A percentile compares a stretch with the other conserved stretches of the same genome.
phyloP scores from a whole-genome alignment of 2,329 filamentous ascomycete species.

The Claviceps humidiphila region DNA sequence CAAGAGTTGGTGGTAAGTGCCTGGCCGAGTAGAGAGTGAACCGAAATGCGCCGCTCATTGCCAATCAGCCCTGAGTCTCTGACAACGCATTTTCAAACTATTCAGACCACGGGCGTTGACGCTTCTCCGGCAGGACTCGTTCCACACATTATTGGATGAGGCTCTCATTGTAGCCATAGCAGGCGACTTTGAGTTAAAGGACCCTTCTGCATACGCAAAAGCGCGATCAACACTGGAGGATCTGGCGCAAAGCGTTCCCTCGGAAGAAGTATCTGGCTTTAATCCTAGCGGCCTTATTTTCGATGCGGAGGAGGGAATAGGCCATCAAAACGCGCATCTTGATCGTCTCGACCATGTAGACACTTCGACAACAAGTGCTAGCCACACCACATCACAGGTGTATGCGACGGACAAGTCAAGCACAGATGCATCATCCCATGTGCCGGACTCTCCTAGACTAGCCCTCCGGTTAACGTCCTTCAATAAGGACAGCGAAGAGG shows the following conservation, averaged over 20 bases:
- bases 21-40: not conserved
- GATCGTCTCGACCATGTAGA: constrained; percentile 6
- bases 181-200: constrained; percentile 55
- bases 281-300: constrained; percentile 61
- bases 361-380: constrained; percentile 15
- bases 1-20: constrained; percentile 18
- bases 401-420: constrained; percentile 14
- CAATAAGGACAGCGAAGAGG: constrained; percentile 35
- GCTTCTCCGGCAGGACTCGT: constrained; percentile 42
- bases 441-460: constrained; percentile 11
- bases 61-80: not conserved
- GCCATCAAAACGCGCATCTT: constrained; percentile 1
- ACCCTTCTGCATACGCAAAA: constrained; percentile 35
- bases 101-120: not conserved
- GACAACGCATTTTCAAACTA: no score
- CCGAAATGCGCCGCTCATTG: not conserved
- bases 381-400: constrained; percentile 15
- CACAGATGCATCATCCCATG: constrained; percentile 15
- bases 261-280: constrained; percentile 63
- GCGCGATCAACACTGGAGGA: constrained; percentile 49
- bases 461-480: constrained; percentile 20
- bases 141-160: constrained; percentile 63
- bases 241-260: constrained; percentile 48
- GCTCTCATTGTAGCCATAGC: constrained; percentile 64
- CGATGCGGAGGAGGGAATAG: constrained; percentile 13